Base-by-base conservation (phyloP, 345 rosid species). In the Brassica rapa region DNA sequence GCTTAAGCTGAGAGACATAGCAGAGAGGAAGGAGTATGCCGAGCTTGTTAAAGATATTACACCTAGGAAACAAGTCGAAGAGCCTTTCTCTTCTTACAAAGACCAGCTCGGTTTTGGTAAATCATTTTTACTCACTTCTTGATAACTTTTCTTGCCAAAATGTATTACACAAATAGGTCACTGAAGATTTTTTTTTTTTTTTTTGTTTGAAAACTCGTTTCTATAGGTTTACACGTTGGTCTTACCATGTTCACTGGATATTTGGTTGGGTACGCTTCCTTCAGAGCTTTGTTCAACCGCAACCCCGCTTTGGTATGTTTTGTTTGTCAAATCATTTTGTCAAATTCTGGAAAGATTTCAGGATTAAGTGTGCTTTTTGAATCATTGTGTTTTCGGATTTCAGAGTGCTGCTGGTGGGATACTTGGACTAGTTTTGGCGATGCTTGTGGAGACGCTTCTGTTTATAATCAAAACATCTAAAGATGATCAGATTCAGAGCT, bases 361-460 rank as follows among this genome's bases (percentile, higher is more conserved):
- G 11, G 11, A 10, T 10, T 25, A 23, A 9, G 62, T 0, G 9
- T 41, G 71, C 19, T 19, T 19, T 19, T 19, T 19, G 19, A 19
- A 19, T 19, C 19, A 19, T 19, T 61, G 0, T 5, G 6, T 70
- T 21, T 2, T 27, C 4, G 21, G 24, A 7, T 62, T 81, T 37
- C 87, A 91, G 99, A 91, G 89, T 84, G 95, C 97, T 64, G 92
- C 95, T 76, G 98, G 98, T 80, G 98, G 97, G 59, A 88, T 94
- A 76, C 92, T 94, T 72, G 97, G 97, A 72, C 77, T 94, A 78
- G 98, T 94, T 78, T 37, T 78, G 5, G 97, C 88, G 46, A 94
- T 94, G 98, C 95, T 94, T 29, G 87, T 94, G 30, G 98, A 94
- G 77, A 94, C 97, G 4, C 86, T 94, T 81, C 88, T 92, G 49